Percentiles rank a stretch among this genome's conserved stretches.
phyloP scores from a whole-genome alignment of 495 filamentous ascomycete species.

The Penicillium waksmanii region DNA sequence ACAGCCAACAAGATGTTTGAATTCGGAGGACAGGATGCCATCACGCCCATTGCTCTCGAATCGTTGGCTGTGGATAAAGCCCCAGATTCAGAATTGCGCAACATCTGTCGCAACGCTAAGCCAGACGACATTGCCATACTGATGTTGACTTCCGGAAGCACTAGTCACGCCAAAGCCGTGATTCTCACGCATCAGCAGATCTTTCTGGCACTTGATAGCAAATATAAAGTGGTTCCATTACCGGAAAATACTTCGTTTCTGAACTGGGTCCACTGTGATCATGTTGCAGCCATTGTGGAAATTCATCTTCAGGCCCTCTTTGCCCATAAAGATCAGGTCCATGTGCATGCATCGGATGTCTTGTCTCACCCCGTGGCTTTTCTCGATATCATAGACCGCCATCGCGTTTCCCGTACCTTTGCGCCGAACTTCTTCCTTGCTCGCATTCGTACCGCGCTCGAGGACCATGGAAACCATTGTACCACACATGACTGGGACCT shows the following conservation, averaged over 20 bases:
- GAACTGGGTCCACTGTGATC: slow-evolving; percentile 58
- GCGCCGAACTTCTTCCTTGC: slow-evolving; percentile 61
- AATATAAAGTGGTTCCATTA: slow-evolving; percentile 21
- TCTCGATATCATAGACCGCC: slow-evolving; percentile 41
- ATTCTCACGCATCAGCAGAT: slow-evolving; percentile 48
- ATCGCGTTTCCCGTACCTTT: slow-evolving; percentile 52
- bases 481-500: slow-evolving; percentile 25
- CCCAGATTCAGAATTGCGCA: slow-evolving; percentile 1
- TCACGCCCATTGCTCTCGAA: slow-evolving; percentile 11
- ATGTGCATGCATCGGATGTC: slow-evolving; percentile 46
- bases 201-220: slow-evolving; percentile 49
- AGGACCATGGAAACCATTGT: slow-evolving; percentile 30
- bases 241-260: slow-evolving; percentile 35
- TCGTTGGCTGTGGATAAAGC: slow-evolving; percentile 3
- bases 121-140: slow-evolving; percentile 32
- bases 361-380: slow-evolving; percentile 44
- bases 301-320: slow-evolving; percentile 53
- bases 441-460: slow-evolving; percentile 9
- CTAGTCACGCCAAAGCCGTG: slow-evolving; percentile 59
- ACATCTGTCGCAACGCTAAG: background rate
- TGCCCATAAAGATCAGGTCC: slow-evolving; percentile 48
- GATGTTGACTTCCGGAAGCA: slow-evolving; percentile 64
- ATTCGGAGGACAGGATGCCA: slow-evolving; percentile 9
- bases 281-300: slow-evolving; percentile 56
- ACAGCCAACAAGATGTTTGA: slow-evolving; percentile 8